These are phyloP conservation scores for Irpex sp. DNA, from an alignment of 1,284 basidiomycete species.

Conservation along the genomic window DNA sequence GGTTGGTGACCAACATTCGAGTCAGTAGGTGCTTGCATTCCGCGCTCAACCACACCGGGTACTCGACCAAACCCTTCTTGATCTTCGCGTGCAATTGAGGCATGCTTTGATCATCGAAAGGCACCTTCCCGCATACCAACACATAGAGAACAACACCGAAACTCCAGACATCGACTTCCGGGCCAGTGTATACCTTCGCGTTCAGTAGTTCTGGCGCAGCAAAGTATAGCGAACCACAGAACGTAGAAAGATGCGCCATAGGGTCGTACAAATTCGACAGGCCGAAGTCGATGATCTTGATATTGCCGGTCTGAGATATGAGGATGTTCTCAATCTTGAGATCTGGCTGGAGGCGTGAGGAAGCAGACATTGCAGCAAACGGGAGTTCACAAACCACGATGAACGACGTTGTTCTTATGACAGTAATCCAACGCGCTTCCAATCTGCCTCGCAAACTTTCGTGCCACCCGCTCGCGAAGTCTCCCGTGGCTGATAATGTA, in stretches of 20 bases:
- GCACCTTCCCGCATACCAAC: conserved; percentile 96
- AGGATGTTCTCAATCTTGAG: conserved; percentile 99
- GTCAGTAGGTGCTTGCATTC: conserved; percentile 95
- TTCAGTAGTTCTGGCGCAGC: conserved; percentile 96
- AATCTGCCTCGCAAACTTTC: conserved; percentile 97
- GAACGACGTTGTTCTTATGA: conserved; percentile 96
- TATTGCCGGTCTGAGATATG: conserved; percentile 97
- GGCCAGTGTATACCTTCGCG: conserved; percentile 94
- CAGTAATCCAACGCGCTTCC: conserved; percentile 96
- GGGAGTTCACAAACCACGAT: conserved; percentile 57
- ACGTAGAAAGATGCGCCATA: conserved; percentile 80
- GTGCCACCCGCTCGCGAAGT: conserved; percentile 89
- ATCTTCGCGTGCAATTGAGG: conserved; percentile 98
- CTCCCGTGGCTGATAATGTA: conserved; percentile 99
- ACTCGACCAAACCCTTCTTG: conserved; percentile 95
- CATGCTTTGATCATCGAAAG: conserved; percentile 99
- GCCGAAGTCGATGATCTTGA: conserved; percentile 99
- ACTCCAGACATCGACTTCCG: conserved; percentile 98
- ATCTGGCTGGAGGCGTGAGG: conserved; percentile 41
- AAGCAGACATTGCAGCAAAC: conserved; percentile 1
- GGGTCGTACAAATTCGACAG: conserved; percentile 97
- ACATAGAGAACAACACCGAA: conserved; percentile 98
- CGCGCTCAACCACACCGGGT: conserved; percentile 95
- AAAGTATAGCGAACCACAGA: conserved; percentile 97
- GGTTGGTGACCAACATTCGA: conserved; percentile 95